Conservation (phyloP, 148 eudicot species). For the Silene conica region DNA sequence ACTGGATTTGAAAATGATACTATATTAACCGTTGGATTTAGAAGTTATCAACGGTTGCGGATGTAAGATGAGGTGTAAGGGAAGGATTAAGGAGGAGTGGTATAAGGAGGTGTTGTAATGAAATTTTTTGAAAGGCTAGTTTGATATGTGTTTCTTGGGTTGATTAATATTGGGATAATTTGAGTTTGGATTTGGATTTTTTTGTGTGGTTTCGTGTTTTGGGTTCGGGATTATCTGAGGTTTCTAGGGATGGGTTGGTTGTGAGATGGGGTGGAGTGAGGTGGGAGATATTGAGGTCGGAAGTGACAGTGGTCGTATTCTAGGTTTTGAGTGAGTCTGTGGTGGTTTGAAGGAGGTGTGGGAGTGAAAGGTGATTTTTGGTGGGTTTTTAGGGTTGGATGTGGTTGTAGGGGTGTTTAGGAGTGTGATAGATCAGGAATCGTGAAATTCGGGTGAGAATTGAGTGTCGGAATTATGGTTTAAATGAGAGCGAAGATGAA, state of each 20-base stretch:
- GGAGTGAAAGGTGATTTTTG: not conserved
- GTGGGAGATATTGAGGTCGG: conserved; percentile 34
- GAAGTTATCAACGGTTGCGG: conserved; percentile 37
- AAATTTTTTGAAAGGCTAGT: conserved; percentile 12
- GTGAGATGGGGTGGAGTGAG: not conserved
- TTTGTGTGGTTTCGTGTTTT: conserved; percentile 24
- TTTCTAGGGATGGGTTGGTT: conserved; percentile 34
- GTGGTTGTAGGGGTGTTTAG: conserved; percentile 21
- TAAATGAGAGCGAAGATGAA: conserved; percentile 43
- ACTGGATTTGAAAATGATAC: conserved; percentile 10
- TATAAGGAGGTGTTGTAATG: not conserved
- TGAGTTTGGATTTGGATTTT: conserved; percentile 18
- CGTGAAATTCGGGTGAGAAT: conserved; percentile 18
- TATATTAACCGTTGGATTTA: conserved; percentile 34
- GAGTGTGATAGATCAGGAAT: conserved; percentile 30
- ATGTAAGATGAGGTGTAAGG: not conserved
- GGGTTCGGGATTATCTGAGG: conserved; percentile 42
- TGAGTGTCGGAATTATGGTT: conserved; percentile 12
- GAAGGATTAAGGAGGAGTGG: not conserved
- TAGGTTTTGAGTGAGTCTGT: conserved; percentile 30
- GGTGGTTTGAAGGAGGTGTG: conserved; percentile 14
- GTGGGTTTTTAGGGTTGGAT: not conserved
- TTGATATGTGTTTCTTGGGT: conserved; percentile 38
- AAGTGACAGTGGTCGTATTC: conserved; percentile 39
- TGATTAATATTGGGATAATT: conserved; percentile 26